Base-by-base conservation (phyloP, 257 asterid species). In the Galeopsis tetrahit region DNA sequence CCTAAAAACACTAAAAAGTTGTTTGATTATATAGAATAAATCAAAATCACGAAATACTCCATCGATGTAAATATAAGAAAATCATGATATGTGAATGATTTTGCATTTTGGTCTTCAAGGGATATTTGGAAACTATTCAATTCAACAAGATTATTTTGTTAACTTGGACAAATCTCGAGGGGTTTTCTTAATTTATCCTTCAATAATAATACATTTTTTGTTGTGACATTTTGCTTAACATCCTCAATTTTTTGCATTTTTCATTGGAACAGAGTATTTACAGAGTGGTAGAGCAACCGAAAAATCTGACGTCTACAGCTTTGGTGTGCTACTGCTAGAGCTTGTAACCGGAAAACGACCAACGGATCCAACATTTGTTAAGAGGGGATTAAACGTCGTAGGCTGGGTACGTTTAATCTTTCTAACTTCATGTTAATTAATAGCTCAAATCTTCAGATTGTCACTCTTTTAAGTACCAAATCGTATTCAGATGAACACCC, bases 251-350 rank as follows among this genome's bases (percentile, higher is more conserved):
- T 33, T 10, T 58, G 31, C 11, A 32, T 14, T 48, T 33, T 36
- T 1, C 21, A 31, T 1, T 66, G 73, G 61, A 6, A 28, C 94
- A 94, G 99, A 94, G 79, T 89, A 94, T 81, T 77, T 94, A 82
- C 99, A 94, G 77, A 91, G 95, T 70, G 99, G 99, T 77, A 82
- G 96, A 66, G 98, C 98, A 13, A 91, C 98, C 0, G 99, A 87
- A 65, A 94, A 88, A 76, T 83, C 99, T 0, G 99, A 94, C 46
- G 92, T 94, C 17, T 94, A 94, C 75, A 91, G 99, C 86, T 94
- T 89, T 9, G 99, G 99, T n/a, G 99, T 94, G 66, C 85, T 94
- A 38, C 80, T 94, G 11, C 73, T 94, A 67, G 99, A 94, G 64
- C 96, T 94, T 10, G 91, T 94, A 4, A 94, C 99, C 0, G 99